Percentiles rank a stretch among this genome's conserved stretches.
phyloP scores from a whole-genome alignment of 2,329 filamentous ascomycete species.

The Nemania bipapillata region DNA sequence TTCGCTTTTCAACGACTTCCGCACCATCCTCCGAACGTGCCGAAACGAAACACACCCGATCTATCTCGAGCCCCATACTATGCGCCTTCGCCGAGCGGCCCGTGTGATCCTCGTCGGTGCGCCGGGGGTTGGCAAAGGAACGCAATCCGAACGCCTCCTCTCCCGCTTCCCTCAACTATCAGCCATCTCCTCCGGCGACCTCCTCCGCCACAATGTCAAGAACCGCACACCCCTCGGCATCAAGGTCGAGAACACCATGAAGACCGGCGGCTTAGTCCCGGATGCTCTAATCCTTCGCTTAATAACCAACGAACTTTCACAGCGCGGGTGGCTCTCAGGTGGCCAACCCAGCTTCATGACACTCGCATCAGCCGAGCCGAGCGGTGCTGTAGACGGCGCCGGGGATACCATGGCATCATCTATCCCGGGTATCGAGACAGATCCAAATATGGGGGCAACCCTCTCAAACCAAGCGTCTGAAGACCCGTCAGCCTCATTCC shows the following conservation, averaged over 20 bases:
- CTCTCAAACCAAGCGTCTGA: slow-evolving; percentile 64
- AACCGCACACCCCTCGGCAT: slow-evolving; percentile 86
- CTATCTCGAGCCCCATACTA: slow-evolving; percentile 50
- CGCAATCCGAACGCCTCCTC: slow-evolving; percentile 89
- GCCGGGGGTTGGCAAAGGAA: slow-evolving; percentile 97
- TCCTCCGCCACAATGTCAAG: slow-evolving; percentile 92
- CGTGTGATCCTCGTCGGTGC: slow-evolving; percentile 94
- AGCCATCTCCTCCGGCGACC: slow-evolving; percentile 91
- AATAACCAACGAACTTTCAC: slow-evolving; percentile 87
- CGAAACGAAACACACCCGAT: slow-evolving; percentile 27
- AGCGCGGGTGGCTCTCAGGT: slow-evolving; percentile 81
- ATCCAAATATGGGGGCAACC: slow-evolving; percentile 55
- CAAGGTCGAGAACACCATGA: slow-evolving; percentile 89
- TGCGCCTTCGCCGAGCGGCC: slow-evolving; percentile 81
- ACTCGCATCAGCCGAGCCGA: slow-evolving; percentile 58
- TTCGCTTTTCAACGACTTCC: slow-evolving; percentile 13
- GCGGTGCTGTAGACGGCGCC: slow-evolving; percentile 45
- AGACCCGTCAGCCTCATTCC: slow-evolving; percentile 83
- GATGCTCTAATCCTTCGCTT: slow-evolving; percentile 91
- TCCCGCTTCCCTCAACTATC: slow-evolving; percentile 87
- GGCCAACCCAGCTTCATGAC: slow-evolving; percentile 63
- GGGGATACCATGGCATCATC: slow-evolving; percentile 54
- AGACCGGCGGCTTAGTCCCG: slow-evolving; percentile 86
- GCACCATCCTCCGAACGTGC: slow-evolving; percentile 14
- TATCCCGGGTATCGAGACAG: slow-evolving; percentile 54